Base-by-base conservation (phyloP, 371 early-diverging fungal species). In the Lichtheimia ramosa region DNA sequence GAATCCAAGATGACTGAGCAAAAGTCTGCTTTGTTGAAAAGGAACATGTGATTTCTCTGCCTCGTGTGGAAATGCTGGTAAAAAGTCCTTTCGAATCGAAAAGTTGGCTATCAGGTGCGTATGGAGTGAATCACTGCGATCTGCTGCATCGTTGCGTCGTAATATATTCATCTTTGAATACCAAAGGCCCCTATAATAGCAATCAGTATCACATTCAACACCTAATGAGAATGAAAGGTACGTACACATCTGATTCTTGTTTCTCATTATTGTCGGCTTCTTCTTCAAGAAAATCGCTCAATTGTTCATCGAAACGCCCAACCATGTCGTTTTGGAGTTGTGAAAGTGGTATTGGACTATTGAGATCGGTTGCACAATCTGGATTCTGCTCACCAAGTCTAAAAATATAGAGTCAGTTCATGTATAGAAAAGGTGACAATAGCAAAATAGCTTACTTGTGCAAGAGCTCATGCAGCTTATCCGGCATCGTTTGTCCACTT, bases 1-100 rank as follows among this genome's bases (percentile, higher is more conserved):
- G 15, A 88, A 73, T 0, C 94, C 94, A 50, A 89, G 56, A 58
- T 92, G 92, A 48, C 89, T 87, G 71, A 92, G 68, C 39, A 92
- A 69, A 34, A 87, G 57, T 6, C 93, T 81, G 27, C 87, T 77
- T 20, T 85, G 83, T 55, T 88, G 88, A 61, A 83, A 91, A 7
- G 85, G 81, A 12, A 79, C 79, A 39, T 75, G 51, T 0, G 80
- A 76, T 28, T 79, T 75, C 56, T 89, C 86, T 4, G 77, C 70
- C 49, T 85, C 83, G 5, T 75, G 71, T 6, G 78, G 79, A 40
- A 80, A 61, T 3, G 81, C 84, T 8, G 81, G 75, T 14, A 82
- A 68, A 52, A 85, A 86, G 18, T 85, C 78, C 43, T 88, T 86
- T 54, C 74, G 71, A 54, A 81, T 61, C 52, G 82, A 82, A 54